These are phyloP conservation scores for Marasmius fiardii DNA, from an alignment of 1,284 basidiomycete genomes.

Conservation along the genomic window DNA sequence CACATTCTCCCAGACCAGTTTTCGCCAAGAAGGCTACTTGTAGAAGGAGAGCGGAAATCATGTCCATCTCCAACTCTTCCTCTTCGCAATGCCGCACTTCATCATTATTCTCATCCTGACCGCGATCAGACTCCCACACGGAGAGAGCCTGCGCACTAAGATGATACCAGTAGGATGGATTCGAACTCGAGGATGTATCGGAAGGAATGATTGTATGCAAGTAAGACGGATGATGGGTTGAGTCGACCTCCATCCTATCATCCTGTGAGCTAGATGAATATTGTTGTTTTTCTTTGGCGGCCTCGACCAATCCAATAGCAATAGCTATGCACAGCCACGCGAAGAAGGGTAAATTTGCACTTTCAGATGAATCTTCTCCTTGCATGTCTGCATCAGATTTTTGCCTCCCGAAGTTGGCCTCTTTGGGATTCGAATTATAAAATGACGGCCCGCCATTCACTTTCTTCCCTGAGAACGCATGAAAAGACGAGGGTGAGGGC, in stretches of 20 bases:
- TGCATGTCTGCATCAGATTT: neutral
- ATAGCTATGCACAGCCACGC: slow-evolving; percentile 14
- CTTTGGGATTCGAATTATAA: neutral
- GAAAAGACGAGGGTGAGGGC: neutral
- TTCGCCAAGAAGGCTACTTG: slow-evolving; percentile 53
- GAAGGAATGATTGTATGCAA: neutral
- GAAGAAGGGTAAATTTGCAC: slow-evolving; percentile 11
- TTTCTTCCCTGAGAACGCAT: neutral
- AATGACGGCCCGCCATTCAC: neutral
- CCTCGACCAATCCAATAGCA: slow-evolving; percentile 11
- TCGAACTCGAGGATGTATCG: neutral
- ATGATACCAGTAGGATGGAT: slow-evolving; percentile 20
- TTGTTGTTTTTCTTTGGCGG: neutral
- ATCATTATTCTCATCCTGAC: slow-evolving; percentile 1
- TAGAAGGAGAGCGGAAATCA: slow-evolving; percentile 47
- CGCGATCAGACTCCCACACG: slow-evolving; percentile 20
- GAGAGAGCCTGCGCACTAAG: slow-evolving; percentile 25
- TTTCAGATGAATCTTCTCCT: neutral
- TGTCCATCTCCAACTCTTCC: slow-evolving; percentile 34
- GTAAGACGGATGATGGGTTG: neutral
- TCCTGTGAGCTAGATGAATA: neutral
- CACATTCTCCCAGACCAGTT: slow-evolving; percentile 15
- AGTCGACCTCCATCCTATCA: slow-evolving; percentile 4
- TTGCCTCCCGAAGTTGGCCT: neutral
- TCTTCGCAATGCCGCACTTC: neutral